Conservation (phyloP, 257 asterid genomes). For the Solanum arcanum region DNA sequence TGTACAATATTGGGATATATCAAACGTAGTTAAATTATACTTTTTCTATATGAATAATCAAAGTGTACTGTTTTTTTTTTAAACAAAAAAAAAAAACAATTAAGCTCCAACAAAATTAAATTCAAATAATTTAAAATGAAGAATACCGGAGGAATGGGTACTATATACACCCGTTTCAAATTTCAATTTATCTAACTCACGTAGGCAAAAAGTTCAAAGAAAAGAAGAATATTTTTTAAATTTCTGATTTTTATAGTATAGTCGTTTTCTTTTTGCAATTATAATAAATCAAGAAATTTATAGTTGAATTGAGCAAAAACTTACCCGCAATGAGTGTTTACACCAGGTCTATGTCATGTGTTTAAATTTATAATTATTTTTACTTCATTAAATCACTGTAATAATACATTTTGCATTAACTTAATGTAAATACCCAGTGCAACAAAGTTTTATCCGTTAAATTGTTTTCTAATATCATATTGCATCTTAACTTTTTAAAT, state of each 20-base stretch:
- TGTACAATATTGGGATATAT: neutral
- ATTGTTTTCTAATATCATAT: too few relatives aligned
- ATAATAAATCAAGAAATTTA: neutral
- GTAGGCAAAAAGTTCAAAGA: neutral
- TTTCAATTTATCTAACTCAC: too few relatives aligned
- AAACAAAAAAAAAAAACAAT: rapidly evolving
- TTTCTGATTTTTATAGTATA: too few relatives aligned
- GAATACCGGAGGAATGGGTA: neutral
- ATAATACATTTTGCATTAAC: too few relatives aligned
- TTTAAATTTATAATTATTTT: too few relatives aligned
- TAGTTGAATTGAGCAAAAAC: neutral
- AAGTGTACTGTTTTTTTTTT: neutral
- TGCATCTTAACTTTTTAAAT: neutral
- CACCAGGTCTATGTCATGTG: too few relatives aligned
- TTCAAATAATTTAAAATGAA: too few relatives aligned
- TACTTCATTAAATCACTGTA: too few relatives aligned
- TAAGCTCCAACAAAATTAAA: neutral
- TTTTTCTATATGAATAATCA: neutral
- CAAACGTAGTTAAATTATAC: neutral
- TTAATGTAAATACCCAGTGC: too few relatives aligned
- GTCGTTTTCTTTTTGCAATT: neutral
- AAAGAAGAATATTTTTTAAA: neutral
- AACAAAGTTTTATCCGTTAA: too few relatives aligned
- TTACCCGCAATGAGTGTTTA: too few relatives aligned
- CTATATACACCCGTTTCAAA: neutral